phyloP scores from a whole-genome alignment of 805 yeast species.

The Kuraishia capsulata region DNA sequence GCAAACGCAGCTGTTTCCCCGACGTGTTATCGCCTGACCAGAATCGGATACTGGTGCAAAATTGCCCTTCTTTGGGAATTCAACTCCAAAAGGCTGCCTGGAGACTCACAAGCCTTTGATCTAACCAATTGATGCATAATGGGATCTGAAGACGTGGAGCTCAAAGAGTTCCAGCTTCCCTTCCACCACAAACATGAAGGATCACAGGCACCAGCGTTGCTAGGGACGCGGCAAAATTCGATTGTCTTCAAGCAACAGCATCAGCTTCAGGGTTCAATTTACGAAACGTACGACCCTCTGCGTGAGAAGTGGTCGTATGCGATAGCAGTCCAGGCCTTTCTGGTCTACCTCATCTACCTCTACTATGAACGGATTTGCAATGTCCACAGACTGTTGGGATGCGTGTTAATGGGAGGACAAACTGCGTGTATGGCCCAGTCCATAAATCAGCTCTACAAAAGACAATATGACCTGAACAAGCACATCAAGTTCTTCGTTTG shows the following conservation, averaged over 20 bases:
- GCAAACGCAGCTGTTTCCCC: too few relatives aligned
- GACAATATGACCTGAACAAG: conserved; percentile 12
- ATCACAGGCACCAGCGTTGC: not conserved
- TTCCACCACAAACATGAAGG: conserved; percentile 1
- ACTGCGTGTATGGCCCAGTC: conserved; percentile 20
- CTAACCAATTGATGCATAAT: too few relatives aligned
- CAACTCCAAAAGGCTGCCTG: too few relatives aligned
- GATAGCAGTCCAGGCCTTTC: conserved; percentile 13
- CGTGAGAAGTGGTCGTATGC: conserved; percentile 14
- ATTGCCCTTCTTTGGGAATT: too few relatives aligned
- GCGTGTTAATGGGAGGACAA: conserved; percentile 16
- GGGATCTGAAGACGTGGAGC: not conserved
- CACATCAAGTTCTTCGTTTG: conserved; percentile 42
- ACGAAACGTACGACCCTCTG: conserved; percentile 7
- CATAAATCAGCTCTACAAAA: conserved; percentile 17
- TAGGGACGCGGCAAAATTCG: not conserved
- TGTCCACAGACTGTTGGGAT: conserved; percentile 16
- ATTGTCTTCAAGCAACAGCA: not conserved
- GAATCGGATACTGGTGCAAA: too few relatives aligned
- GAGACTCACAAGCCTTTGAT: too few relatives aligned
- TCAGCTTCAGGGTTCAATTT: not conserved
- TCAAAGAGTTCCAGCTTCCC: conserved; percentile 2
- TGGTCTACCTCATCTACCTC: conserved; percentile 13
- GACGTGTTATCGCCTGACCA: too few relatives aligned
- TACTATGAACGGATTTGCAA: conserved; percentile 16